These are phyloP conservation scores for Puccinia coronata DNA, from an alignment of 1,284 basidiomycete genomes.

Conservation along the genomic window DNA sequence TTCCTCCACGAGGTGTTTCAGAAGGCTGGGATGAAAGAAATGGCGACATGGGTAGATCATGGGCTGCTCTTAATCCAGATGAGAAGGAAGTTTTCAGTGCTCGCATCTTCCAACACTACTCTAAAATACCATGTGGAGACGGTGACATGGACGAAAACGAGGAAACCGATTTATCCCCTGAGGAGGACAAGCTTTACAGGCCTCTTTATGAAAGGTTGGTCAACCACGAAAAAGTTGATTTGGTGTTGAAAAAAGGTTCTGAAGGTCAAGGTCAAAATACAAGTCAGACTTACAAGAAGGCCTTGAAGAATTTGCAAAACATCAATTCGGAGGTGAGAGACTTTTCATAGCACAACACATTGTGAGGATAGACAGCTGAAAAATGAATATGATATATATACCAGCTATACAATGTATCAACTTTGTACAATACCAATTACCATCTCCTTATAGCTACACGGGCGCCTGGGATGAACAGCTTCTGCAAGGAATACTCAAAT, in stretches of 20 bases:
- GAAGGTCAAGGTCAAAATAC: background rate
- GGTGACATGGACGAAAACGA: background rate
- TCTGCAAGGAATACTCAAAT: background rate
- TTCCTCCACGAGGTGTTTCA: background rate
- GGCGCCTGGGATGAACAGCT: background rate
- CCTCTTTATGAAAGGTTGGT: background rate
- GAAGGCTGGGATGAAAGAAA: constrained; percentile 26
- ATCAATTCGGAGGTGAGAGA: background rate
- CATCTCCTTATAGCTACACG: background rate
- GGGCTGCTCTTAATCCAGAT: background rate
- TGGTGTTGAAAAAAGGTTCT: background rate
- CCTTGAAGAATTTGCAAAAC: background rate
- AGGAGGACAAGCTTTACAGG: background rate
- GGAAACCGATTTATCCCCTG: background rate
- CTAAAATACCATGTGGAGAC: background rate
- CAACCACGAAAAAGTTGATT: background rate
- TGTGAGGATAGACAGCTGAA: background rate
- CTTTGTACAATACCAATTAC: background rate
- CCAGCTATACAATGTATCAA: background rate
- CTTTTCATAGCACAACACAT: background rate
- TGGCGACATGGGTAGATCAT: background rate
- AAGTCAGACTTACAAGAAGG: background rate
- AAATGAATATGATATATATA: too few relatives aligned
- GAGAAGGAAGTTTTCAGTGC: background rate
- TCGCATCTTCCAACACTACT: background rate